Percentiles rank a stretch among this genome's conserved stretches.
phyloP scores from a whole-genome alignment of 1,284 basidiomycete species.

The Naganishia sp. region DNA sequence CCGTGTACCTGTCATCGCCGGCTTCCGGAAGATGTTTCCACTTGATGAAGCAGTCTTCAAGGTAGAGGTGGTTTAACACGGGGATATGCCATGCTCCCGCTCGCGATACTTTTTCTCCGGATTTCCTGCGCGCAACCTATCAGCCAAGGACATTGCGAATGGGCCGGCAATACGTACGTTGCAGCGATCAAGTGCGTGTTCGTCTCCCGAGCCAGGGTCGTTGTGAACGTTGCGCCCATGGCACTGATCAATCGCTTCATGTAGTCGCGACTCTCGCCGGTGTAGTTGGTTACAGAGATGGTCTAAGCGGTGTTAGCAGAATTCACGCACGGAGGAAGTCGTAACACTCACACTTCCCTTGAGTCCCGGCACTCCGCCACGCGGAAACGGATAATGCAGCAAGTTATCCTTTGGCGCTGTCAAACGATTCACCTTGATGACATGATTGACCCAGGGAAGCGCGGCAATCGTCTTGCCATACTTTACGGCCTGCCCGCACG shows the following conservation, averaged over 20 bases:
- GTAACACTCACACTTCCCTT: constrained; percentile 53
- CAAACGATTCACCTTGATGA: constrained; percentile 65
- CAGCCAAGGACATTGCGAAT: not conserved
- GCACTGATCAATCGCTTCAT: constrained; percentile 74
- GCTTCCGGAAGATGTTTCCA: constrained; percentile 58
- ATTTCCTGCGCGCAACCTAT: constrained; percentile 55
- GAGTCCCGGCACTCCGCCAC: constrained; percentile 55
- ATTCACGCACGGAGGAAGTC: constrained; percentile 60
- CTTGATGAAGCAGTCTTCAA: constrained; percentile 79
- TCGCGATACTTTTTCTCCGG: constrained; percentile 71
- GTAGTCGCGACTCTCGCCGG: constrained; percentile 77
- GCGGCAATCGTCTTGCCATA: constrained; percentile 69
- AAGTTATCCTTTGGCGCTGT: constrained; percentile 68
- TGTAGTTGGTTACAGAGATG: constrained; percentile 85
- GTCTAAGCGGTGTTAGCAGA: constrained; percentile 54
- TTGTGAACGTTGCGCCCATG: constrained; percentile 78
- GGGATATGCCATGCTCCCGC: constrained; percentile 78
- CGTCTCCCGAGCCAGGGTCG: constrained; percentile 62
- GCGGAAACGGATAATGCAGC: constrained; percentile 62
- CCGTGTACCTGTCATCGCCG: constrained; percentile 64
- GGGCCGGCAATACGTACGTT: constrained; percentile 59
- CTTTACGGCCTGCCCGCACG: constrained; percentile 58
- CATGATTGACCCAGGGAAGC: constrained; percentile 76
- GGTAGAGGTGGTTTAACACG: constrained; percentile 82
- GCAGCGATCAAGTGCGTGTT: constrained; percentile 81